Base-by-base conservation (phyloP, 1,284 basidiomycete species). In the Rhodotorula glutinis region DNA sequence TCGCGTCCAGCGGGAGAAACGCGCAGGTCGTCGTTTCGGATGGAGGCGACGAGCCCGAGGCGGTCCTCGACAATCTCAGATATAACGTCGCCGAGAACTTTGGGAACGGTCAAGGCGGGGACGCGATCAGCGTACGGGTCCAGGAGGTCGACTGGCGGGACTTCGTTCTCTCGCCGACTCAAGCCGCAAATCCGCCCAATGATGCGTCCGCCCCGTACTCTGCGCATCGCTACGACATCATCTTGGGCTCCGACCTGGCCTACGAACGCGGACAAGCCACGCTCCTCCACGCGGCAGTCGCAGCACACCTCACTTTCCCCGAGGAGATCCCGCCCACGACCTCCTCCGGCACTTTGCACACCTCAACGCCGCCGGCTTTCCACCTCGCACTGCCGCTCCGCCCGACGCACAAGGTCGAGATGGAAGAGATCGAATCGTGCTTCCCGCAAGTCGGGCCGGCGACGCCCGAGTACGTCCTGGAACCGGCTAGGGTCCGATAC, bases 351-450 rank as follows among this genome's bases (percentile, higher is more conserved):
- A 11, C 33, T 51, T 56, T 10, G 27, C 47, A 87, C 89, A 72
- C 82, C 90, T 14, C 82, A 89, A 53, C 43, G 43, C 43, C 17
- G 43, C 33, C 44, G 27, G 13, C 49, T 0, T 91, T 92, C 76
- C 88, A 90, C 72, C 83, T 91, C 19, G 82, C 91, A 51, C 84
- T 91, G 40, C 88, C 90, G 0, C 81, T 89, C 1, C 87, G 90
- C 0, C 77, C 80, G 0, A 89, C 87, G 0, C 88, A 90, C 72
- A 73, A 79, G 0, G 75, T 75, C 10, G 90, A 91, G 78, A 85
- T 84, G 0, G 79, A 75, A 38, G 83, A 83, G 0, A 77, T 91
- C 43, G 86, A 87, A 65, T 74, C 75, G 3, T 81, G 84, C 0
- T 91, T 91, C 75, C 78, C 80, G 0, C 49, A 23, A 25, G 49